Conservation (phyloP, 768 basidiomycete genomes). For the Serpula lacrymans region DNA sequence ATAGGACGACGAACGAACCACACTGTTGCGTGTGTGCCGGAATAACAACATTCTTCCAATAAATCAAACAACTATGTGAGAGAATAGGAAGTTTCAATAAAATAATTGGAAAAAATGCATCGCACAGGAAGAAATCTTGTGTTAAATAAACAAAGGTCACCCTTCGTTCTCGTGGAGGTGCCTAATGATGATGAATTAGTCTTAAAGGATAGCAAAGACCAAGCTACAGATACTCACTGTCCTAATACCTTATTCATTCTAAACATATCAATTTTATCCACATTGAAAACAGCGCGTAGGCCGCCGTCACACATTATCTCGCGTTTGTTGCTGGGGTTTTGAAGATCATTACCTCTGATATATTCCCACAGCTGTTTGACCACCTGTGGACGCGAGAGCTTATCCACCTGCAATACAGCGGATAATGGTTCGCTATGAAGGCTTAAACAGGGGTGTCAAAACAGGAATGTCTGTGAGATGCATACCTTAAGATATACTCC, state of each 20-base stretch:
- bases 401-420: conserved; percentile 60
- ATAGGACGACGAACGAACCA: too few relatives aligned
- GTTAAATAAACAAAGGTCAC: too few relatives aligned
- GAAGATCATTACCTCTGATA: conserved; percentile 76
- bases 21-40: too few relatives aligned
- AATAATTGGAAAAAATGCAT: too few relatives aligned
- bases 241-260: conserved; percentile 91
- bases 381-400: conserved; percentile 81
- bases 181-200: conserved; percentile 15
- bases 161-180: conserved; percentile 28
- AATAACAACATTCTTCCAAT: too few relatives aligned
- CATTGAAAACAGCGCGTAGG: conserved; percentile 71
- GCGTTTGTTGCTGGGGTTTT: conserved; percentile 80
- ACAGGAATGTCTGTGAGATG: conserved; percentile 2
- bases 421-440: conserved; percentile 65
- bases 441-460: too few relatives aligned
- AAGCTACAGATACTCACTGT: conserved; percentile 59
- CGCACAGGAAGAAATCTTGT: too few relatives aligned
- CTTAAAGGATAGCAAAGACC: background rate
- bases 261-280: conserved; percentile 89
- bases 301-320: conserved; percentile 82
- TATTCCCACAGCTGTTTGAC: conserved; percentile 91
- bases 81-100: too few relatives aligned
- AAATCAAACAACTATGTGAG: too few relatives aligned
- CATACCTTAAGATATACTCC: conserved; percentile 70